Percentiles rank a stretch among this genome's conserved stretches.
Conservation (phyloP, 1,139 yeast genomes). For the Lodderomyces metapsilosis region DNA sequence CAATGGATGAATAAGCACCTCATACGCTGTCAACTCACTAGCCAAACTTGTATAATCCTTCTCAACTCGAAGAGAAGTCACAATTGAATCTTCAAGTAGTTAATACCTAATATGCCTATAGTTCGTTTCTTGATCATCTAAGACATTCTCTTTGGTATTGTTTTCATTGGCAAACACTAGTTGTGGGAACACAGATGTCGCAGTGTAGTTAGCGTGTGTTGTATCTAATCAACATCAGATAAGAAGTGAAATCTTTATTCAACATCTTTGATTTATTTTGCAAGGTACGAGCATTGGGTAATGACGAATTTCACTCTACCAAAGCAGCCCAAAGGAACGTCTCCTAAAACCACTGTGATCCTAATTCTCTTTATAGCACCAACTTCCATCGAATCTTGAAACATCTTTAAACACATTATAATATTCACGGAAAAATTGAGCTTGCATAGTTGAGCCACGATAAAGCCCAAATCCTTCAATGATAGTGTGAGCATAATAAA, state of each 20-base stretch:
- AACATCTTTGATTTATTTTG: constrained; percentile 28
- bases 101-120: constrained; percentile 45
- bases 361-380: constrained; percentile 67
- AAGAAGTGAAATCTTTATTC: constrained; percentile 37
- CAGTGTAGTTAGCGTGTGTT: neutral
- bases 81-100: constrained; percentile 54
- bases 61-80: constrained; percentile 74
- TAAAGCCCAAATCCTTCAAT: constrained; percentile 96
- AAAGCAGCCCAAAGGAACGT: constrained; percentile 84
- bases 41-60: constrained; percentile 48
- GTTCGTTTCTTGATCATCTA: constrained; percentile 14
- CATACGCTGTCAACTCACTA: constrained; percentile 65
- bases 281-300: constrained; percentile 36
- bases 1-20: constrained; percentile 66
- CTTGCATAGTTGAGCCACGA: constrained; percentile 67
- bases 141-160: constrained; percentile 8
- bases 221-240: constrained; percentile 69
- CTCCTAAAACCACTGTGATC: constrained; percentile 85
- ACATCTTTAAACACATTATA: constrained; percentile 55
- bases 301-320: constrained; percentile 67
- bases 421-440: constrained; percentile 70
- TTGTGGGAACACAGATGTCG: constrained; percentile 27
- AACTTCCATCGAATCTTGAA: constrained; percentile 61
- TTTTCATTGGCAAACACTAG: constrained; percentile 17
- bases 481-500: constrained; percentile 89